Evolutionary conservation across 768 basidiomycete species (phyloP), one percentile per base, ranked within the genome.

Genomic region (Mycena sanguinolenta): DNA sequence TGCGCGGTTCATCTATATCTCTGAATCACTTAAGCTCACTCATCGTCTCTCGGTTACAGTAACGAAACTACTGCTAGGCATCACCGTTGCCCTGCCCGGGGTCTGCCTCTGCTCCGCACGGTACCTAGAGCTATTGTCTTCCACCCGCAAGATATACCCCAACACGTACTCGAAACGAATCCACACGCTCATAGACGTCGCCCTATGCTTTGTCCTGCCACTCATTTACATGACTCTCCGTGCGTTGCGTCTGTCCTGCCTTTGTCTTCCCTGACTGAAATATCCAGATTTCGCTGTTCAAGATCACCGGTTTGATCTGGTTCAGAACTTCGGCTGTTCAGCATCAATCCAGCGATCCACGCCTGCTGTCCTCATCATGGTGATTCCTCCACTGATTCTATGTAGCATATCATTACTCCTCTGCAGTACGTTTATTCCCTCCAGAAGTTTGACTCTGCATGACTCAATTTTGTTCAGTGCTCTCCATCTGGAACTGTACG

Each of bases 151-250:
- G 63, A 39, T 64, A 42, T 64, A 69, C 55, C 68, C 69, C n/a
- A 60, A 70, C 63, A 65, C 63, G 23, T 70, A 70, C 53, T 70
- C 69, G 63, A 52, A 60, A 58, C 68, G 68, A 27, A 14, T 69
- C 27, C 68, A 69, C 63, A 36, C 38, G 58, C 69, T 70, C 58
- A 1, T 54, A 13, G 69, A 70, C 52, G 63, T 61, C 50, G 69
- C 58, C 3, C 58, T 70, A 1, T 70, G 69, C 36, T 70, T 53
- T 53, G 69, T 70, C 23, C 52, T 70, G 1, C 69, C 69, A 25
- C 58, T 70, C 58, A 58, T 70, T 53, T 70, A 70, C 16, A 70
- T 70, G 69, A 55, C n/a, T 38, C 52, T 70, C 6, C 69, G 69
- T 70, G 21, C 28, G 63, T 49, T 39, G 6, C 19, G 3, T 49